Percentiles rank a stretch among this genome's conserved stretches.
Evolutionary conservation across 2,329 filamentous ascomycete species (phyloP).

Genomic region (Alternaria tenuissima): DNA sequence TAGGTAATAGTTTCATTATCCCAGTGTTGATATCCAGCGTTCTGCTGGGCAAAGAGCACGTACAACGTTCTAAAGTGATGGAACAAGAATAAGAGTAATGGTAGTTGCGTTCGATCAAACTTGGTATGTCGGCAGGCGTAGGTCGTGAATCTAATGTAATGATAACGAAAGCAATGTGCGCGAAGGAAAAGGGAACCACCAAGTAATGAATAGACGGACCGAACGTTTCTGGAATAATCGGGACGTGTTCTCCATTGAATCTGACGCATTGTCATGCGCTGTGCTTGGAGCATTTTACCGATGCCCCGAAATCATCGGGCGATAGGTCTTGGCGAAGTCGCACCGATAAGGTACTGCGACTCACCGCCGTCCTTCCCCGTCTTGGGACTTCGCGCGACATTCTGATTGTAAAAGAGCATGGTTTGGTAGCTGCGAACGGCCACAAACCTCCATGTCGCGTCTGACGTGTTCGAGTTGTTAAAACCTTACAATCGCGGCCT

Average conservation of each 20-base stretch:
- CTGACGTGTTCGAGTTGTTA: neutral
- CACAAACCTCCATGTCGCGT: neutral
- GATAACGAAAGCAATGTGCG: neutral
- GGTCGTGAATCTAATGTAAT: neutral
- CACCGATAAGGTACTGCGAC: conserved; percentile 5
- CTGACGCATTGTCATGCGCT: conserved; percentile 18
- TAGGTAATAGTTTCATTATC: conserved; percentile 24
- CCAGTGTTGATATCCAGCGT: neutral
- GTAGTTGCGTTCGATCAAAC: neutral
- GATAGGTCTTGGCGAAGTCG: conserved; percentile 25
- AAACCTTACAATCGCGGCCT: neutral
- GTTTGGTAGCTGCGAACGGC: neutral
- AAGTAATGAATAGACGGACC: conserved; percentile 1
- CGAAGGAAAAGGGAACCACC: neutral
- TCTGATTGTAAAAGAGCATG: neutral
- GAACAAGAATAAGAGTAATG: neutral
- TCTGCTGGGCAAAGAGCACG: neutral
- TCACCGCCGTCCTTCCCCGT: conserved; percentile 9
- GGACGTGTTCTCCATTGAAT: conserved; percentile 11
- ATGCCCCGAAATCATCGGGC: conserved; percentile 25
- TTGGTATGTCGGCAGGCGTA: neutral
- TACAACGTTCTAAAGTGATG: neutral
- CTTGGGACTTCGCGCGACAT: neutral
- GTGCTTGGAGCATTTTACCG: conserved; percentile 13
- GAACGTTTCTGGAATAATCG: neutral